phyloP scores from a whole-genome alignment of 768 basidiomycete species.

The Leccinum imitatum region DNA sequence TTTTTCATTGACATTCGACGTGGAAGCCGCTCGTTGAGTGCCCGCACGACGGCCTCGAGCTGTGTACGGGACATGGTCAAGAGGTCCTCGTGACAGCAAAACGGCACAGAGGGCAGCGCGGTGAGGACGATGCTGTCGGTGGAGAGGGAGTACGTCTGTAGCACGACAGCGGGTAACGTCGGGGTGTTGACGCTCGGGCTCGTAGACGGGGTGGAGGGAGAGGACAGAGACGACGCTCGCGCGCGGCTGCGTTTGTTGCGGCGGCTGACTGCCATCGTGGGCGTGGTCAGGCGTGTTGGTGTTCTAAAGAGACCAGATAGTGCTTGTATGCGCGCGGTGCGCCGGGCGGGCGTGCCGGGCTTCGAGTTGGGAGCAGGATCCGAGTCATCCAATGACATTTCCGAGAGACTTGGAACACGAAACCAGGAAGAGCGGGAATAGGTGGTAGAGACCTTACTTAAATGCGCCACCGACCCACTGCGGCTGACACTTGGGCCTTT shows the following conservation, averaged over 20 bases:
- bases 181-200: slow-evolving; percentile 2
- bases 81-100: slow-evolving; percentile 75
- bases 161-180: slow-evolving; percentile 43
- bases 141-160: slow-evolving; percentile 54
- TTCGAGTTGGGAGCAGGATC: not conserved
- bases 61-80: slow-evolving; percentile 57
- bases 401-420: not conserved
- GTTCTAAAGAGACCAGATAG: slow-evolving; percentile 25
- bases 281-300: slow-evolving; percentile 24
- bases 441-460: slow-evolving; percentile 5
- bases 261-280: slow-evolving; percentile 19
- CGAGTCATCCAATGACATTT: slow-evolving; percentile 10
- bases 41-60: slow-evolving; percentile 51
- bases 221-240: slow-evolving; percentile 6
- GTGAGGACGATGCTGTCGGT: slow-evolving; percentile 63
- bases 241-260: slow-evolving; percentile 21
- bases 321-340: slow-evolving; percentile 13
- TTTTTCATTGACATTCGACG: too few relatives aligned
- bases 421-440: not conserved
- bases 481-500: slow-evolving; percentile 7
- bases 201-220: slow-evolving; percentile 10
- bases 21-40: slow-evolving; percentile 60
- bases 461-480: not conserved
- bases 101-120: slow-evolving; percentile 55
- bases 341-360: slow-evolving; percentile 10